These are phyloP conservation scores for Talaromyces ruber DNA, from an alignment of 495 filamentous ascomycete genomes.

Conservation along the genomic window DNA sequence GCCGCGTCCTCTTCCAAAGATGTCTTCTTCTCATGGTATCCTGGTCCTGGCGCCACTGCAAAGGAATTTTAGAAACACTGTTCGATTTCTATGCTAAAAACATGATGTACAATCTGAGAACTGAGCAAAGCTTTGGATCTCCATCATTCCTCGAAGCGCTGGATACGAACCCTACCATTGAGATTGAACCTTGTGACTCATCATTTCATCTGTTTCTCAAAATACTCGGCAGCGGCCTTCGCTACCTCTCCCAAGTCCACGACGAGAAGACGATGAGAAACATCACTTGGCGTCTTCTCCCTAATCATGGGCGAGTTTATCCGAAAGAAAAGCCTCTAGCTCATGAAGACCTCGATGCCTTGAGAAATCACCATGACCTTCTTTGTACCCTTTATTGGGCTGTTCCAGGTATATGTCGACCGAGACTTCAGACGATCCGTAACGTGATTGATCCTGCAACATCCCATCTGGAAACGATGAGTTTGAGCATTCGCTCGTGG, in stretches of 20 bases:
- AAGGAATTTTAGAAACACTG: conserved; percentile 64
- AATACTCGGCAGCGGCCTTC: conserved; percentile 62
- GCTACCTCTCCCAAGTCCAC: conserved; percentile 46
- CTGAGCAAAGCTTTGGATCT: conserved; percentile 70
- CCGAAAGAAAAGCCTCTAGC: conserved; percentile 71
- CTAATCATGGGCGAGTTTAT: conserved; percentile 81
- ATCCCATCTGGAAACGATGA: conserved; percentile 80
- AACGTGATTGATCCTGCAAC: conserved; percentile 67
- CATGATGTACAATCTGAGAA: conserved; percentile 61
- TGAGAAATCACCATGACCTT: conserved; percentile 91
- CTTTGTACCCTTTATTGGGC: conserved; percentile 84
- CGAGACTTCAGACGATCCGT: conserved; percentile 60
- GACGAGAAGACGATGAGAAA: conserved; percentile 67
- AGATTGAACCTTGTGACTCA: conserved; percentile 58
- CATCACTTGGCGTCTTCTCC: conserved; percentile 69
- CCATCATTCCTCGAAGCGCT: conserved; percentile 73
- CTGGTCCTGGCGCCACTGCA: conserved; percentile 85
- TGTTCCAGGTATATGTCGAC: conserved; percentile 62
- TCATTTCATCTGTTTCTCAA: conserved; percentile 94
- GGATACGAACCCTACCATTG: conserved; percentile 49
- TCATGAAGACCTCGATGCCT: conserved; percentile 69
- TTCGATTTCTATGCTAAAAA: conserved; percentile 89
- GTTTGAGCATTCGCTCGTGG: conserved; percentile 79
- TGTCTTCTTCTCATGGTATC: conserved; percentile 69
- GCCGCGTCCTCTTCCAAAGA: conserved; percentile 60